Base-by-base conservation (phyloP, 495 filamentous ascomycete genomes). In the Margaritispora aquatica region DNA sequence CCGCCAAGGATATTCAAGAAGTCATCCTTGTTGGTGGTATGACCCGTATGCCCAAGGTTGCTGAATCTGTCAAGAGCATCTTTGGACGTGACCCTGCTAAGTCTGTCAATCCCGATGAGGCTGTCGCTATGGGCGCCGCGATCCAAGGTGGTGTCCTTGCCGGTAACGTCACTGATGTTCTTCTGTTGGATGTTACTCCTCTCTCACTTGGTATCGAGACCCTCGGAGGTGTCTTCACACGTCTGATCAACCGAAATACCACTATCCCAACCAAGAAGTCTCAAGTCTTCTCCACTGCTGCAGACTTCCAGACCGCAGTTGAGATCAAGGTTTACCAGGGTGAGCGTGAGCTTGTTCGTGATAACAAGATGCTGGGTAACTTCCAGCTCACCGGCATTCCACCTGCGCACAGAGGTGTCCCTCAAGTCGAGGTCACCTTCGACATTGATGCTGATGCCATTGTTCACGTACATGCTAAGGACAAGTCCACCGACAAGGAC, bases 251-350 rank as follows among this genome's bases (percentile, higher is more conserved):
- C 86, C 92, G 94, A 65, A 98, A 98, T 84, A 98, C 94, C 69
- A 98, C 94, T 65, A 98, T 98, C 74, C 94, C 94, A 55, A 97
- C 94, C 76, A 98, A 97, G 87, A 98, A 98, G 80, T 96, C 92
- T 31, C 94, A 97, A 80, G 83, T 91, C 64, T 98, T 98, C 84
- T 97, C 94, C 54, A 98, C 94, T 50, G 94, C 94, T 55, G 94
- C 94, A 67, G 94, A 98, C 72, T 97, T 96, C 89, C 94, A 98
- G 84, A 96, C 89, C 60, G 94, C 94, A 66, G 94, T 98, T 74
- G 94, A 98, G 82, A 98, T 98, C 84, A 98, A 98, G 87, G 95
- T 98, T 57, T 97, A 86, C 89, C 94, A 98, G 84, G 94, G 94
- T 80, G 94, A 98, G 83, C 94, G 94, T 88, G 94, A 98, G 80